These are phyloP conservation scores for Cyanophora paradoxa DNA, from an alignment of 78 protist species.

Conservation along the genomic window DNA sequence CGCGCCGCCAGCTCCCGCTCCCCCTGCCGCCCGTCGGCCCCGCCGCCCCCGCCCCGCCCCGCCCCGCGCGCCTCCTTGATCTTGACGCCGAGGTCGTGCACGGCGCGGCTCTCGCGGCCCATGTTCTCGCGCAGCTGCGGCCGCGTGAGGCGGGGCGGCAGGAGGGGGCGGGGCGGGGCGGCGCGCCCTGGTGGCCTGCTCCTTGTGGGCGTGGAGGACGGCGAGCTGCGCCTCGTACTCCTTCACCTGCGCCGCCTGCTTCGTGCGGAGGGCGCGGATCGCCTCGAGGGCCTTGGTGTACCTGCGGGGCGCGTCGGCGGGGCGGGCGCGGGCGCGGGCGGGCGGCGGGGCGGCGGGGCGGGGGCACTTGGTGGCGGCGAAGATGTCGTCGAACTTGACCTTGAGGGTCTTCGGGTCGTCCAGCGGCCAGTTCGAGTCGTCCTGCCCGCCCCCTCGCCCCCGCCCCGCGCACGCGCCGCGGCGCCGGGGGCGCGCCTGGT, in stretches of 20 bases:
- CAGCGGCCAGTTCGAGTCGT: constrained; percentile 95
- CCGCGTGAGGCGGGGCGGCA: no score
- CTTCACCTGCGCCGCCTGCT: no score
- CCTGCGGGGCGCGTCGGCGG: no score
- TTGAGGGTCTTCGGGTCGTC: constrained; percentile 65
- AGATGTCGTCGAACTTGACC: constrained; percentile 91
- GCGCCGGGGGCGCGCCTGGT: constrained; percentile 80
- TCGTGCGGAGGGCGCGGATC: no score
- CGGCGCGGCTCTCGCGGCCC: no score
- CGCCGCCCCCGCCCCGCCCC: no score
- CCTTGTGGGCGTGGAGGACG: neutral
- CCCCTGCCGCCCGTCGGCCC: neutral
- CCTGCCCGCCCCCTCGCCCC: no score
- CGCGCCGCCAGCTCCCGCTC: neutral
- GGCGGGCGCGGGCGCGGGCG: no score
- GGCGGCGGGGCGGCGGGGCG: neutral
- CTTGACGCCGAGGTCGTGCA: neutral
- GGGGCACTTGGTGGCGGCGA: constrained; percentile 63
- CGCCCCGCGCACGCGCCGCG: no score
- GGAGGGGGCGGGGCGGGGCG: no score
- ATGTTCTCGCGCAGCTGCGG: no score
- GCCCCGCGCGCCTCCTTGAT: neutral
- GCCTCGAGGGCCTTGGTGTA: constrained; percentile 50
- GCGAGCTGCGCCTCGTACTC: constrained; percentile 2
- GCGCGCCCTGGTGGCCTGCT: neutral